These are phyloP conservation scores for Cytospora leucostoma DNA, from an alignment of 2,329 filamentous ascomycete species.

Conservation along the genomic window DNA sequence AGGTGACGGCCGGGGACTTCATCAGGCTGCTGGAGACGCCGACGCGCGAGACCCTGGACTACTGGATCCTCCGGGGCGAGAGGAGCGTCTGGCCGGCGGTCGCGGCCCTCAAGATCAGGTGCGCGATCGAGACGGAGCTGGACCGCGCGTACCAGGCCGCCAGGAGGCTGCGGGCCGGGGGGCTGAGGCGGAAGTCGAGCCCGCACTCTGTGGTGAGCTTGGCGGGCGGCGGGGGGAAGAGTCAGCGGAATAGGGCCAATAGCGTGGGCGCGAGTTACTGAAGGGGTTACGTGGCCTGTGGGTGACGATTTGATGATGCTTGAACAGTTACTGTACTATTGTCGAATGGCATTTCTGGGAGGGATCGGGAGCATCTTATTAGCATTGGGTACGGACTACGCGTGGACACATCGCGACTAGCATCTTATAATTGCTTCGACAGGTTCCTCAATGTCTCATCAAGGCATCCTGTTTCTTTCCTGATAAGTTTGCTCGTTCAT, in stretches of 20 bases:
- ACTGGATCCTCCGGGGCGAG: slow-evolving; percentile 86
- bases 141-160: slow-evolving; percentile 84
- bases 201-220: slow-evolving; percentile 32
- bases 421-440: not conserved
- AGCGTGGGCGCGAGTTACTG: slow-evolving; percentile 28
- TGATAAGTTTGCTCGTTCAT: not conserved
- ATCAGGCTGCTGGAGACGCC: slow-evolving; percentile 79
- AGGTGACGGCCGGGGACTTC: slow-evolving; percentile 73
- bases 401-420: not conserved
- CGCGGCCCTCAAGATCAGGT: slow-evolving; percentile 76
- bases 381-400: not conserved
- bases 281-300: not conserved
- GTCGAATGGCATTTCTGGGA: not conserved
- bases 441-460: not conserved
- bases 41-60: slow-evolving; percentile 71
- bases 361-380: not conserved
- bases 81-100: slow-evolving; percentile 89
- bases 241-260: slow-evolving; percentile 29
- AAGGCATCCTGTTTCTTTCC: not conserved
- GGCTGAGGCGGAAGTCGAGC: slow-evolving; percentile 48
- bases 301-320: not conserved
- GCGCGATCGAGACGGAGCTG: slow-evolving; percentile 83
- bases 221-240: slow-evolving; percentile 27
- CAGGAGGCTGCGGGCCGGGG: slow-evolving; percentile 60
- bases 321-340: not conserved